Evolutionary conservation across 2,329 filamentous ascomycete genomes (phyloP).

Genomic region (Truncatella angustata): DNA sequence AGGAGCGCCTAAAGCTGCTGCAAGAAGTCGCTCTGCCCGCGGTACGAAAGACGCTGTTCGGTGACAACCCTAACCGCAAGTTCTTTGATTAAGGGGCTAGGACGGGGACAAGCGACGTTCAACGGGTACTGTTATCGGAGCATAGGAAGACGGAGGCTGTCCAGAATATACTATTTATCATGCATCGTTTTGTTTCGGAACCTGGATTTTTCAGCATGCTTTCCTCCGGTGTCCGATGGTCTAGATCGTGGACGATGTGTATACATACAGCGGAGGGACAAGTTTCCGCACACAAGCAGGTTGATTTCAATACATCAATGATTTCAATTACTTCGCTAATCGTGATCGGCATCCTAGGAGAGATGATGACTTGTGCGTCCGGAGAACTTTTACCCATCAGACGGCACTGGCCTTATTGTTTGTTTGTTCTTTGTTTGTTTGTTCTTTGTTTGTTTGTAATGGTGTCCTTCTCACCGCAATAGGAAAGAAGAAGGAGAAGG

Average conservation of each 20-base stretch:
- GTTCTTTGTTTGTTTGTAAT: too few relatives aligned
- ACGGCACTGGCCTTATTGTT: too few relatives aligned
- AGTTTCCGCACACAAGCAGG: background rate
- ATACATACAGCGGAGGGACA: background rate
- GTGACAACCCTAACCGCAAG: constrained; percentile 91
- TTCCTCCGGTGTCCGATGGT: background rate
- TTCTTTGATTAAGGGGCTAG: constrained; percentile 73
- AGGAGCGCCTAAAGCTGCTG: constrained; percentile 82
- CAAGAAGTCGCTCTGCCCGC: constrained; percentile 82
- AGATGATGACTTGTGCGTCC: too few relatives aligned
- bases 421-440: too few relatives aligned
- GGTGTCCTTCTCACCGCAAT: too few relatives aligned
- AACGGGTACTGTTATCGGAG: background rate
- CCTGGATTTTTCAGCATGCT: background rate
- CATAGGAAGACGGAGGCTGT: background rate
- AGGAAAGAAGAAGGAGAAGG: too few relatives aligned
- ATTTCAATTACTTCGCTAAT: background rate
- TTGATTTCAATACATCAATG: constrained; percentile 8
- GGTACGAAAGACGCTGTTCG: constrained; percentile 84
- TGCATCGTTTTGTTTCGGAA: constrained; percentile 1
- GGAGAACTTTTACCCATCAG: too few relatives aligned
- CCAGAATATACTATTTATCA: background rate
- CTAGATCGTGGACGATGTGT: constrained; percentile 7
- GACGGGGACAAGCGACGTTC: too few relatives aligned
- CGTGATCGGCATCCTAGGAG: background rate